Conservation (phyloP, 768 basidiomycete genomes). For the Leucogyrophana mollusca region DNA sequence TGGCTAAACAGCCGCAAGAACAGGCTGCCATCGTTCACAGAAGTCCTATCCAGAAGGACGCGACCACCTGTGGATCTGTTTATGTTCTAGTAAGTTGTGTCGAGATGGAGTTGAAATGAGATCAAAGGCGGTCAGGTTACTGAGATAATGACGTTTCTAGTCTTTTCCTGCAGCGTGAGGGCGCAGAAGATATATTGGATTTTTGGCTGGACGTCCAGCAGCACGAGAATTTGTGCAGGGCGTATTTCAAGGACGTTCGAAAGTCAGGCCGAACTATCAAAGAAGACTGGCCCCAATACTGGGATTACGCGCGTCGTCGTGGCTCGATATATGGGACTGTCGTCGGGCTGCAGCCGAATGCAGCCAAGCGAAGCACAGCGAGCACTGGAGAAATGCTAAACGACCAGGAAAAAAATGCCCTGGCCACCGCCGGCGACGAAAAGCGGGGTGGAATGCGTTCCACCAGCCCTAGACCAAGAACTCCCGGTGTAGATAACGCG, state of each 20-base stretch:
- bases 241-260: constrained; percentile 98
- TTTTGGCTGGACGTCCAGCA: constrained; percentile 99
- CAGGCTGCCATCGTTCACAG: constrained; percentile 82
- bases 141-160: constrained; percentile 36
- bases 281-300: constrained; percentile 99
- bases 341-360: constrained; percentile 65
- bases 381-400: constrained; percentile 73
- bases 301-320: constrained; percentile 87
- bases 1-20: constrained; percentile 70
- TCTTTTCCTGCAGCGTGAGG: constrained; percentile 93
- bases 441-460: constrained; percentile 52
- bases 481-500: constrained; percentile 32
- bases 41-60: constrained; percentile 89
- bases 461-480: constrained; percentile 55
- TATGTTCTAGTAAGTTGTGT: constrained; percentile 89
- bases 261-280: constrained; percentile 91
- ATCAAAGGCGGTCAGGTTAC: constrained; percentile 1
- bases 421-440: constrained; percentile 47
- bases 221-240: constrained; percentile 97
- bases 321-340: constrained; percentile 94
- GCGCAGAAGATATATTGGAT: constrained; percentile 93
- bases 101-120: constrained; percentile 7
- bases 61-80: constrained; percentile 96
- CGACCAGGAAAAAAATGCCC: constrained; percentile 70
- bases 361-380: constrained; percentile 74